Evolutionary conservation across 116 monocot genomes (phyloP).

Genomic region (Zostera marina): DNA sequence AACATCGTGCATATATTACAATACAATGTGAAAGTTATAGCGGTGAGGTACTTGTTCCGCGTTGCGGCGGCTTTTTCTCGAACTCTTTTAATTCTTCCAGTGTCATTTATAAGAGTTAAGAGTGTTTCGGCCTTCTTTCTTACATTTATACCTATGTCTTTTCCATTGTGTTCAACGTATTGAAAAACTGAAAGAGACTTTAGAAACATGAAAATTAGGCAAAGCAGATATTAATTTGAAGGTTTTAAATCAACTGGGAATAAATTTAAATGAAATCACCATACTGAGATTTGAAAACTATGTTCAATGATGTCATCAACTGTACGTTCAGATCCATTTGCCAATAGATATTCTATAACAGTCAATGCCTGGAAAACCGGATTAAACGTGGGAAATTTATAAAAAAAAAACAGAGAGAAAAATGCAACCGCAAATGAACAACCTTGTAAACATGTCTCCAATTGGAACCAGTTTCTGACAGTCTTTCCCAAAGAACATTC

Average conservation of each 20-base stretch:
- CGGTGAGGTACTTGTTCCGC: conserved; percentile 95
- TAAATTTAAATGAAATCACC: no score
- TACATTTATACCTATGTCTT: conserved; percentile 88
- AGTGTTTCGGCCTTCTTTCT: conserved; percentile 92
- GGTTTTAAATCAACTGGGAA: neutral
- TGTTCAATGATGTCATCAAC: conserved; percentile 85
- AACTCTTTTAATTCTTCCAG: conserved; percentile 58
- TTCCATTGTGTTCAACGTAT: conserved; percentile 88
- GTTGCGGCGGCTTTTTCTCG: conserved; percentile 82
- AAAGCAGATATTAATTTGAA: no score
- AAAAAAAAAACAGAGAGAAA: neutral
- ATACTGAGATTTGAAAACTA: conserved; percentile 64
- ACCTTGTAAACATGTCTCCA: conserved; percentile 97
- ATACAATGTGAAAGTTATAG: no score
- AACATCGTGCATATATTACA: no score
- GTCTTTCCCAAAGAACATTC: conserved; percentile 33
- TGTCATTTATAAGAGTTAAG: conserved; percentile 48
- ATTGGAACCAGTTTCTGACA: conserved; percentile 30
- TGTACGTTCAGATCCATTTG: conserved; percentile 84
- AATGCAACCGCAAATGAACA: neutral
- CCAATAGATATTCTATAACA: conserved; percentile 86
- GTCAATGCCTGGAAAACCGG: conserved; percentile 48
- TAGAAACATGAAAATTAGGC: no score
- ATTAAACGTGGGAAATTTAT: neutral
- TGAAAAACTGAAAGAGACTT: conserved; percentile 76